Base-by-base conservation (phyloP, 176 grass and related monocot genomes). In the Phoenix roebelenii region DNA sequence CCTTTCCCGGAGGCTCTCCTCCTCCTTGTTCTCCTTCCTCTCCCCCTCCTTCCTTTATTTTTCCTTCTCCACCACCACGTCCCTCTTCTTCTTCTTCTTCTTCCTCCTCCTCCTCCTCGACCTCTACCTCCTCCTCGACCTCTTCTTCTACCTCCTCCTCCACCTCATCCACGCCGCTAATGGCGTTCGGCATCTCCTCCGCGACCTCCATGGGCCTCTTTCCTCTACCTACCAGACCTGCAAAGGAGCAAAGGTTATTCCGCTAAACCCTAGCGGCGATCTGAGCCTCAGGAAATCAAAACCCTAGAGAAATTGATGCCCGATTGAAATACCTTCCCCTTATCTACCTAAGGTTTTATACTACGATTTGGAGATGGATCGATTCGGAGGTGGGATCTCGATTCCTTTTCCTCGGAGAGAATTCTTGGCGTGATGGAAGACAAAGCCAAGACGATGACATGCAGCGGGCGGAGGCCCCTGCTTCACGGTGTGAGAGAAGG, bases 111-210 rank as follows among this genome's bases (percentile, higher is more conserved):
- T 74, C 78, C 10, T 67, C 77, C 18, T 78, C 79, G 1, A 44
- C 35, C 5, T 70, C 83, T 19, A 82, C 60, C 65, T 74, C 77
- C 61, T 79, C 74, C 49, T 77, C 74, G 15, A 77, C 55, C 55
- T 72, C 71, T 22, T 73, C 77, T 52, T 68, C 70, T 25, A 61
- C 73, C 3, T 88, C 81, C 2, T 89, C 79, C 32, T 87, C 89
- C n/a, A 79, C 76, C 66, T 95, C 85, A 55, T 85, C 87, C 78
- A 83, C 90, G 14, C 78, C 87, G 22, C 32, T 63, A 48, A 85
- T 62, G 25, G 53, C 78, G 65, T 84, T 54, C 50, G 52, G 68
- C 32, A 69, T 68, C 60, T 72, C 83, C 69, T 91, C 84, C 58
- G 68, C 77, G 60, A 55, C 5, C 12, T 54, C 52, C 65, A 68